phyloP scores from a whole-genome alignment of 345 rosid genomes.

The Aurinia saxatilis region DNA sequence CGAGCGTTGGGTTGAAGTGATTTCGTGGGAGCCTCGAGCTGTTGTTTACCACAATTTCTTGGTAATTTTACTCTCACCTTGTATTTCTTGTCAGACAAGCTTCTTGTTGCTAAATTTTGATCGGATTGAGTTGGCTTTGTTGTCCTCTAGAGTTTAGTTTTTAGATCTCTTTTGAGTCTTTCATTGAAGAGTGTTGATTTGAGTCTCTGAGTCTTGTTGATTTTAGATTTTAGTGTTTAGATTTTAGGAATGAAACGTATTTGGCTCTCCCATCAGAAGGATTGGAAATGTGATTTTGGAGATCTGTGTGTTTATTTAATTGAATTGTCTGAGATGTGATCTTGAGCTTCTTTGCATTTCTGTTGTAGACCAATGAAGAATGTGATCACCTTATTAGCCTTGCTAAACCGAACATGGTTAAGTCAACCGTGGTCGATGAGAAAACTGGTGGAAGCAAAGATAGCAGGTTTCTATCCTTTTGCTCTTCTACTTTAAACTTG shows the following conservation, averaged over 20 bases:
- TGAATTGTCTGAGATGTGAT: constrained; percentile 2
- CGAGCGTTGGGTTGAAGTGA: constrained; percentile 84
- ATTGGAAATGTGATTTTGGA: not conserved
- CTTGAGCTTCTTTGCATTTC: not conserved
- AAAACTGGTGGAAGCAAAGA: constrained; percentile 85
- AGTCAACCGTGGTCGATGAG: constrained; percentile 87
- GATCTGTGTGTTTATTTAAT: not conserved
- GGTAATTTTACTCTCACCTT: constrained; percentile 34
- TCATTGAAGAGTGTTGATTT: not conserved
- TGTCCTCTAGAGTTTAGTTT: not conserved
- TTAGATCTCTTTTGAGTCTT: not conserved
- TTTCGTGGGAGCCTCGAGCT: constrained; percentile 98
- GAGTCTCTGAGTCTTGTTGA: no score
- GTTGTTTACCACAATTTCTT: constrained; percentile 80
- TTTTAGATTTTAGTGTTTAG: no score
- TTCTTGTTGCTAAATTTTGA: not conserved
- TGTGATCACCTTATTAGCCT: constrained; percentile 70
- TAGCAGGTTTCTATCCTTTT: constrained; percentile 53
- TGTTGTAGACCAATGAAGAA: constrained; percentile 63
- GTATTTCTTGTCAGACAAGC: constrained; percentile 5
- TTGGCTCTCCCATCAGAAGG: no score
- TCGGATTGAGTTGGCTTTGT: not conserved
- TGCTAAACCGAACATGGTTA: constrained; percentile 76
- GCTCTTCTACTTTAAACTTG: not conserved
- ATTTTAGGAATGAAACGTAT: no score